These are phyloP conservation scores for Plasmopara muralis DNA, from an alignment of 352 stramenopile species.

Conservation along the genomic window DNA sequence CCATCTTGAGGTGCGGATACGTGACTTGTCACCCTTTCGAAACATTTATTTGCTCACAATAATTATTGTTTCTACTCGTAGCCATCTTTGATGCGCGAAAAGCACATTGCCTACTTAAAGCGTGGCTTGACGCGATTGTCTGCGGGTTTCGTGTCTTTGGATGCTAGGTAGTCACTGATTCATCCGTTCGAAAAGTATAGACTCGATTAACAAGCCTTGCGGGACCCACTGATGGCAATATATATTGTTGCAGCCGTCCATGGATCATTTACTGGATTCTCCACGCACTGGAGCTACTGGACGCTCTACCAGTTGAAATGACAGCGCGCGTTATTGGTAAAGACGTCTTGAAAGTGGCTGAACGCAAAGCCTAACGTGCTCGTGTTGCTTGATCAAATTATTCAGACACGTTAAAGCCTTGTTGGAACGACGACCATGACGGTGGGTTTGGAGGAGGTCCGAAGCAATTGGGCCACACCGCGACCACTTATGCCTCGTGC, in stretches of 20 bases:
- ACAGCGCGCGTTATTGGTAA: slow-evolving; percentile 38
- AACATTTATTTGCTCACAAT: too few relatives aligned
- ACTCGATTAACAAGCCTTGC: not conserved
- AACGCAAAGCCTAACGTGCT: not conserved
- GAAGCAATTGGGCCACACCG: slow-evolving; percentile 77
- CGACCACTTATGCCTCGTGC: slow-evolving; percentile 94
- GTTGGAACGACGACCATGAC: slow-evolving; percentile 37
- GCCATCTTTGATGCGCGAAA: slow-evolving; percentile 75
- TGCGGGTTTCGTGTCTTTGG: slow-evolving; percentile 84
- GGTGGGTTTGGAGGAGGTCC: slow-evolving; percentile 95
- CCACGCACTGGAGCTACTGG: slow-evolving; percentile 92
- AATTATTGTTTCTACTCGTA: slow-evolving; percentile 4
- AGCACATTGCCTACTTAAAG: slow-evolving; percentile 76
- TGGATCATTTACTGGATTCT: slow-evolving; percentile 99
- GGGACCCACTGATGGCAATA: not conserved
- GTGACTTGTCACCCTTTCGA: too few relatives aligned
- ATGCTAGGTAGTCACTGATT: slow-evolving; percentile 60
- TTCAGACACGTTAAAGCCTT: slow-evolving; percentile 46
- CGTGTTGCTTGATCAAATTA: slow-evolving; percentile 1
- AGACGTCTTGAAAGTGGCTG: not conserved
- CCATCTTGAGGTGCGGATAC: slow-evolving; percentile 28
- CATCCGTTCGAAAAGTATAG: not conserved
- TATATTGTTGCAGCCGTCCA: slow-evolving; percentile 60
- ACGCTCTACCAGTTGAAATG: slow-evolving; percentile 47
- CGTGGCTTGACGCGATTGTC: slow-evolving; percentile 62